Evolutionary conservation across 495 filamentous ascomycete genomes (phyloP), one percentile per base, ranked within the genome.

Genomic region (Penicillium paxilli): DNA sequence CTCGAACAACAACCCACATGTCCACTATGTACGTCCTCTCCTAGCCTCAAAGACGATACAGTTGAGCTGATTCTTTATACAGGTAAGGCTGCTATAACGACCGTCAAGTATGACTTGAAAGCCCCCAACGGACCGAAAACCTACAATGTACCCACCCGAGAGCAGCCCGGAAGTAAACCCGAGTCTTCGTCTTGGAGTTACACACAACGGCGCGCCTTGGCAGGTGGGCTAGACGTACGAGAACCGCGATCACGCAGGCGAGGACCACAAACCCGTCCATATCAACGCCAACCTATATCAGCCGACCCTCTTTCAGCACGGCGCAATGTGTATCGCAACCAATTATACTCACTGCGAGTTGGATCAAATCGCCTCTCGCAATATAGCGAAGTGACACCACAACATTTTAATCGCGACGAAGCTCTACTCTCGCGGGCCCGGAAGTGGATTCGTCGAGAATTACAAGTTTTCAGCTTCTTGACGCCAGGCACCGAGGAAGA

Each of bases 391-490:
- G 77, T 96, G 21, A 87, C 84, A 3, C 89, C 92, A 0, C 66
- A 80, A 28, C 58, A 81, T 2, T 89, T 97, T 67, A 73, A 72
- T 51, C 68, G 68, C 6, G 81, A 88, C 52, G 73, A 86, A 44
- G 76, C 87, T 35, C 80, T 96, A 1, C 77, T 91, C 38, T 90
- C 88, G 2, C 84, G 90, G 19, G 93, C 94, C n/a, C 80, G 90
- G 25, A 86, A 84, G 49, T 98, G 90, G 85, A 84, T 96, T 49
- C 83, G 94, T 4, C 82, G 94, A 30, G 94, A 98, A 60, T 76
- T 98, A 8, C 83, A 87, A 60, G 92, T 96, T 35, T 98, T 96
- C 59, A 80, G 81, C 42, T 96, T 92, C 63, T 76, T 95, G 37
- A 74, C 76, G 51, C 69, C 77, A 0, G 73, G 72, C 14, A 10